Conservation (phyloP, 2,329 filamentous ascomycete genomes). For the Fusarium compactum region DNA sequence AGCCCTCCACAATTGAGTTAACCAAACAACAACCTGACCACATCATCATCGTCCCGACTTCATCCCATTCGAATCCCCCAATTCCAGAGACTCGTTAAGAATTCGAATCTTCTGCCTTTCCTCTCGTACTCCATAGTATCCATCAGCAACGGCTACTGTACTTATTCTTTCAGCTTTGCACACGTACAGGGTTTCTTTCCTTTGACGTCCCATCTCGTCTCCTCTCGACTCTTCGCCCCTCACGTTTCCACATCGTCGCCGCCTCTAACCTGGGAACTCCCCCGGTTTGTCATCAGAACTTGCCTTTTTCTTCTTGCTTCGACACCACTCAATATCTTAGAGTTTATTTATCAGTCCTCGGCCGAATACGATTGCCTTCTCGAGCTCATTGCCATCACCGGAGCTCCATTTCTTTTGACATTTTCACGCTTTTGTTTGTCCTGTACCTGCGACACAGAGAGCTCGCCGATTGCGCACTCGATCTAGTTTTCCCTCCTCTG, state of each 20-base stretch:
- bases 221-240: slow-evolving; percentile 42
- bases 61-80: slow-evolving; percentile 28
- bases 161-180: slow-evolving; percentile 21
- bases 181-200: slow-evolving; percentile 25
- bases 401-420: slow-evolving; percentile 17
- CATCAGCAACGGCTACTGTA: slow-evolving; percentile 27
- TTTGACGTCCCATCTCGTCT: slow-evolving; percentile 27
- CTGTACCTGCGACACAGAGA: slow-evolving; percentile 35
- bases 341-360: slow-evolving; percentile 16
- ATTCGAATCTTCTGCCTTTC: slow-evolving; percentile 23
- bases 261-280: slow-evolving; percentile 35
- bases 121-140: neutral
- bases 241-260: slow-evolving; percentile 38
- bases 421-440: slow-evolving; percentile 23
- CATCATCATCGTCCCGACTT: slow-evolving; percentile 38
- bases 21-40: slow-evolving; percentile 27
- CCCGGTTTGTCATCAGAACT: slow-evolving; percentile 42
- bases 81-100: slow-evolving; percentile 29
- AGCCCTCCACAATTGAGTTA: slow-evolving; percentile 31
- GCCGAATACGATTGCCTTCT: slow-evolving; percentile 36
- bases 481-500: slow-evolving; percentile 37
- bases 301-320: slow-evolving; percentile 36
- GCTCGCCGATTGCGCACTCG: slow-evolving; percentile 36
- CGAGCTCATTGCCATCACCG: slow-evolving; percentile 1
- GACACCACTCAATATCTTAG: slow-evolving; percentile 16